Percentiles rank a stretch among this genome's conserved stretches.
phyloP scores from a whole-genome alignment of 192 early-diverging fungal genomes.

The Borealophlyctis nickersoniae region DNA sequence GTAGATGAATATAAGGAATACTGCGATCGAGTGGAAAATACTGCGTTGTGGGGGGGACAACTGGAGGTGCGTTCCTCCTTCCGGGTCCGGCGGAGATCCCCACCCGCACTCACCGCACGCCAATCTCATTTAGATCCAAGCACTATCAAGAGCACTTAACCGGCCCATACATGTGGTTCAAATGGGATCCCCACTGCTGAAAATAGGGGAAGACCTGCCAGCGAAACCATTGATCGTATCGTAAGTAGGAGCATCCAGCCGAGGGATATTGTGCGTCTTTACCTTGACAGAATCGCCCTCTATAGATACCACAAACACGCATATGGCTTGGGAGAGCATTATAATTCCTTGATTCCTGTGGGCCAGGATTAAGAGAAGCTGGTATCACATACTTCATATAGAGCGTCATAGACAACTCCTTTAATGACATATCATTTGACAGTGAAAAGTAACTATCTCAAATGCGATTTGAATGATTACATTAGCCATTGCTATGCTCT shows the following conservation, averaged over 20 bases:
- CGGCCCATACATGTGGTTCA: constrained; percentile 85
- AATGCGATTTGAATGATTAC: too few species aligned
- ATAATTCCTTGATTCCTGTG: constrained; percentile 79
- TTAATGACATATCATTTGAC: too few species aligned
- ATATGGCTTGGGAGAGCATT: constrained; percentile 94
- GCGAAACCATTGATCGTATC: constrained; percentile 66
- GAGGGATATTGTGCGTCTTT: not conserved
- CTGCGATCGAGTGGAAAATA: constrained; percentile 73
- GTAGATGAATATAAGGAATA: constrained; percentile 70
- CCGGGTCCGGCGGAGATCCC: not conserved
- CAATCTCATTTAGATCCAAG: constrained; percentile 59
- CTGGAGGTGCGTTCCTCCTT: constrained; percentile 60
- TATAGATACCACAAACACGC: constrained; percentile 80
- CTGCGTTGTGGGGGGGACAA: constrained; percentile 93
- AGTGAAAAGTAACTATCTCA: too few species aligned
- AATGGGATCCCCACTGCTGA: constrained; percentile 71
- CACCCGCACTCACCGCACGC: constrained; percentile 6
- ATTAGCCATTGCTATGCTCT: too few species aligned
- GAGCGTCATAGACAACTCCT: too few species aligned
- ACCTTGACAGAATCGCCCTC: constrained; percentile 3
- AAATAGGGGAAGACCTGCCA: constrained; percentile 72
- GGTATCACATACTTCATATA: too few species aligned
- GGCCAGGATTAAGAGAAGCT: too few species aligned
- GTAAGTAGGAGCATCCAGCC: constrained; percentile 40
- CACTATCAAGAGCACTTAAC: constrained; percentile 69